phyloP scores from a whole-genome alignment of 371 early-diverging fungal genomes.

The Mortierella sp. region DNA sequence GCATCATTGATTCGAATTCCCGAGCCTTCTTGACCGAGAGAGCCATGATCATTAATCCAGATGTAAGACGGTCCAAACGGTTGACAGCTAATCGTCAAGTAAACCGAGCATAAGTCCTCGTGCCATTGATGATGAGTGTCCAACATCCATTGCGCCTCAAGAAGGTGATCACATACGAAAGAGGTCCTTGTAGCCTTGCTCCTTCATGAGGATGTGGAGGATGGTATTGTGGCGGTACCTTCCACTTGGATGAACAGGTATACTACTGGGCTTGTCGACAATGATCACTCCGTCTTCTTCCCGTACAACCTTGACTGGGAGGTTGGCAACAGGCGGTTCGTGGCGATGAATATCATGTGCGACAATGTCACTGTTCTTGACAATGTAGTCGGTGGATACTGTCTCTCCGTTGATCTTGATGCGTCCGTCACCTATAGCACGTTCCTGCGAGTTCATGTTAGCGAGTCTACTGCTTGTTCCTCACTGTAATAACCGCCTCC shows the following conservation, averaged over 20 bases:
- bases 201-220: constrained; percentile 77
- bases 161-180: constrained; percentile 67
- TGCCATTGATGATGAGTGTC: too few species aligned
- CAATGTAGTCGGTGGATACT: constrained; percentile 61
- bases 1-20: constrained; percentile 71
- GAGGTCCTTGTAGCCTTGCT: constrained; percentile 69
- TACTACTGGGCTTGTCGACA: constrained; percentile 89
- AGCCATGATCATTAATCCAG: constrained; percentile 89
- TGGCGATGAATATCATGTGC: constrained; percentile 91
- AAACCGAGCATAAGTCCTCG: constrained; percentile 4
- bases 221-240: constrained; percentile 87
- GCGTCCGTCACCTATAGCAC: constrained; percentile 81
- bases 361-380: constrained; percentile 81
- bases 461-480: too few species aligned
- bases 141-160: too few species aligned
- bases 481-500: too few species aligned
- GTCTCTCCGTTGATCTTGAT: constrained; percentile 80
- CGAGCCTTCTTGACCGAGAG: constrained; percentile 69
- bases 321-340: constrained; percentile 89
- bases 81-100: constrained; percentile 71
- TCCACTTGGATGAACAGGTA: constrained; percentile 90
- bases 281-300: constrained; percentile 76
- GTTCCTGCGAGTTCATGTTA: constrained; percentile 53
- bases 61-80: constrained; percentile 92
- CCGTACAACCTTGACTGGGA: constrained; percentile 70